Base-by-base conservation (phyloP, 106 monocot genomes). In the Acorus calamus region DNA sequence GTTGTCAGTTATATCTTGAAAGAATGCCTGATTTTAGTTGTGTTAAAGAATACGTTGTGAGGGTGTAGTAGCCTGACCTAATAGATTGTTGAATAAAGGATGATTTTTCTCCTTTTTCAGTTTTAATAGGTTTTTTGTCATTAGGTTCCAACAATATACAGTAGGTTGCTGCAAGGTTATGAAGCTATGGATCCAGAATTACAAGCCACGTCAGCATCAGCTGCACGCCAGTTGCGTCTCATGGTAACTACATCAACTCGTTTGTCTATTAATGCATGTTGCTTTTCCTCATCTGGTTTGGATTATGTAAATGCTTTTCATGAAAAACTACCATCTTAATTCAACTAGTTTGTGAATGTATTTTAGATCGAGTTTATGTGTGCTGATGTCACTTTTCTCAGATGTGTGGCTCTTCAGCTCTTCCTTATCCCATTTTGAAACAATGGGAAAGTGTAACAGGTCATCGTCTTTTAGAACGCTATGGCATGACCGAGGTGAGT, bases 321-420 rank as follows among this genome's bases (percentile, higher is more conserved):
- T n/a, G n/a, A n/a, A n/a, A n/a, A n/a, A n/a, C n/a, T 28, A 28
- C 28, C 28, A 28, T 28, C 1, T 28, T 28, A 28, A 28, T 28
- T 28, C 28, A 28, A 28, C 28, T 28, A 28, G 28, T 28, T 28
- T 28, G 28, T 28, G 28, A 28, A 28, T 28, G 28, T 28, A 28
- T 28, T 28, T 28, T 28, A 28, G 28, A 28, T 28, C 28, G 28
- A 28, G 28, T 1, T 28, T 28, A 28, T 28, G 28, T 28, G 28
- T 28, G 28, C 28, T 28, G 28, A 28, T 28, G 28, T 28, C 28
- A 28, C 28, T 28, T 46, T 78, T 57, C 46, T 10, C 47, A 98
- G 98, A 98, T 98, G 98, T 92, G 88, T 73, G 98, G 98, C 13
- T 98, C 98, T 14, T 92, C 98, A 64, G 92, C 98, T 14, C 98